Evolutionary conservation across 208 protist species (phyloP), one percentile per base, ranked within the genome.

Genomic region (Leishmania gerbilli): DNA sequence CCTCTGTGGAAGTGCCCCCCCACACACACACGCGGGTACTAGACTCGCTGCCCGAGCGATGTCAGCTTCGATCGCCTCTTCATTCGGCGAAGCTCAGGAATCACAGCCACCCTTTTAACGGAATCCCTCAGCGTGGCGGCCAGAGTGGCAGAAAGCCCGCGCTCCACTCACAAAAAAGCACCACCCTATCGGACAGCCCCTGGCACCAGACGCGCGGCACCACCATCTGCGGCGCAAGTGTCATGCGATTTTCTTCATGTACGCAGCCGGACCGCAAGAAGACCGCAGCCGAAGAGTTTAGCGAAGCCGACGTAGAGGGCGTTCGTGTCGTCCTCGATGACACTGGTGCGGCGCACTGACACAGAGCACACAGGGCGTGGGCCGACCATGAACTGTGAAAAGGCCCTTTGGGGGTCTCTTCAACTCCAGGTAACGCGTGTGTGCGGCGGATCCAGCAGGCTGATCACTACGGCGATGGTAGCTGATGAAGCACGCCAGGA

Each of bases 161-260:
- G 85, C 89, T 4, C 95, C 94, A 51, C 64, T 88, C 27, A 98
- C 89, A 60, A 96, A 84, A 84, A 13, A 98, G 75, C 27, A 88
- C 87, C 79, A 98, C 96, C 69, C 92, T 74, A 51, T 91, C 86
- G 7, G 83, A 15, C 80, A 98, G 79, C 34, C 79, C 74, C 71
- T 94, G 90, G 60, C 89, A 96, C 19, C 98, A 67, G 17, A 98
- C 83, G 49, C 86, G 83, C 8, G 91, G 86, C n/a, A 97, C 78
- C 27, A 97, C 74, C 24, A 96, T 83, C 82, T 97, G 95, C 5
- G 95, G 96, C 15, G 84, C 90, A 5, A 95, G 88, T 5, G 92
- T 81, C 79, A 99, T 97, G 49, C 91, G 87, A 64, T 98, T 98
- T 74, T 98, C 96, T 80, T 98, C 96, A 84, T 98, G 96, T 17